Base-by-base conservation (phyloP, 2,329 filamentous ascomycete genomes). In the Trematosphaeria pertusa region DNA sequence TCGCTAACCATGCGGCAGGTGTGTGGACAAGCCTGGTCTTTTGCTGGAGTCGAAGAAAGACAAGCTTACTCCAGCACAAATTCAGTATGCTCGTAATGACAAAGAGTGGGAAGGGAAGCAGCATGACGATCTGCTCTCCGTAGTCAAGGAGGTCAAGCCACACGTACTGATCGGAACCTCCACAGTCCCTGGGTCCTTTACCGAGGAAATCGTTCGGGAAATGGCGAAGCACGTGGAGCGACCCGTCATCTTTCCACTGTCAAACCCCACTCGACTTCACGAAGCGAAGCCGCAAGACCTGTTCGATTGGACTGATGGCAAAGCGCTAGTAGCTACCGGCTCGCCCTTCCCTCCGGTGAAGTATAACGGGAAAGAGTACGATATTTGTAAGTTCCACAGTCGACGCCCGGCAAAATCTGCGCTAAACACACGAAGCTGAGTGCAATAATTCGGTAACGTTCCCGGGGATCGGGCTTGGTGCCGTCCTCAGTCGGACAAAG, bases 371-470 rank as follows among this genome's bases (percentile, higher is more conserved):
- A 74, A 73, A 32, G 75, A 78, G 58, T 79, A 80, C 43, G 80
- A 84, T 32, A 78, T 85, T 14, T 76, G 78, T 80, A 63, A 62
- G 73, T 64, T 8, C 71, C 51, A 12, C 6, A 7, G 18, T 6
- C 7, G 8, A 5, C 9, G 18, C 11, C 20, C 21, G 12, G 8
- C 9, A 21, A 5, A 11, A 1, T 20, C 18, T 28, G 5, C 31
- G 18, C 50, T 63, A 32, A 59, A 34, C n/a, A 11, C 12, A 4
- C 17, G 9, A 81, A 63, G 89, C 89, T 18, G 91, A 96, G 71
- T 96, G 91, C 74, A 96, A 96, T 74, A 96, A 96, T 73, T 88
- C 85, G 1, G 88, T 89, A 24, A 87, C 87, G 12, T 96, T 95
- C 70, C 91, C 91, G 0, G 90, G 90, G 0, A 93, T 96, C 48